phyloP scores from a whole-genome alignment of 2,329 filamentous ascomycete species.

The Simplicillium sp. region DNA sequence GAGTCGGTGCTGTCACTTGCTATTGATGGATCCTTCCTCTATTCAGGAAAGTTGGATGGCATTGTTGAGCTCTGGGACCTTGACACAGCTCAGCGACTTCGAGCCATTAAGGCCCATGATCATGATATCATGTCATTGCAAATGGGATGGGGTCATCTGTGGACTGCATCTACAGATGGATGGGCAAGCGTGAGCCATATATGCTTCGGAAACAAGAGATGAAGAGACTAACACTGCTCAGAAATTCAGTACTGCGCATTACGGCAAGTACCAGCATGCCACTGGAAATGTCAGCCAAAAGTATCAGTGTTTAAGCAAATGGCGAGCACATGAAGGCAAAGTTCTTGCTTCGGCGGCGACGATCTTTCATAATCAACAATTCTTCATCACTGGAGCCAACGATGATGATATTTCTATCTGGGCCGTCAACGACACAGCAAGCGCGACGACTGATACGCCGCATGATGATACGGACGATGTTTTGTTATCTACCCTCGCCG shows the following conservation, averaged over 20 bases:
- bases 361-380: conserved; percentile 58
- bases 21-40: conserved; percentile 84
- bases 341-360: conserved; percentile 77
- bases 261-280: conserved; percentile 43
- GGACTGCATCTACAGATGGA: conserved; percentile 86
- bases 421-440: conserved; percentile 50
- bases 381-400: conserved; percentile 92
- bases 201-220: not conserved
- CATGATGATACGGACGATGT: conserved; percentile 35
- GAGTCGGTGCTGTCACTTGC: conserved; percentile 67
- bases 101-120: conserved; percentile 72
- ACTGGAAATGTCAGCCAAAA: conserved; percentile 59
- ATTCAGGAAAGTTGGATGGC: conserved; percentile 79
- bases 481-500: conserved; percentile 62
- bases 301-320: conserved; percentile 68
- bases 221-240: conserved; percentile 15
- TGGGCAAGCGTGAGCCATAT: conserved; percentile 58
- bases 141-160: conserved; percentile 75
- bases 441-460: conserved; percentile 20
- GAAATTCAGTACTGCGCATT: conserved; percentile 60
- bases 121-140: conserved; percentile 81
- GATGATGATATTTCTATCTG: conserved; percentile 85
- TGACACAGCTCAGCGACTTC: conserved; percentile 81
- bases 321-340: conserved; percentile 78
- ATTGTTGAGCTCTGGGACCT: conserved; percentile 95